These are phyloP conservation scores for Coleophoma crateriformis DNA, from an alignment of 2,329 filamentous ascomycete species.

Conservation along the genomic window DNA sequence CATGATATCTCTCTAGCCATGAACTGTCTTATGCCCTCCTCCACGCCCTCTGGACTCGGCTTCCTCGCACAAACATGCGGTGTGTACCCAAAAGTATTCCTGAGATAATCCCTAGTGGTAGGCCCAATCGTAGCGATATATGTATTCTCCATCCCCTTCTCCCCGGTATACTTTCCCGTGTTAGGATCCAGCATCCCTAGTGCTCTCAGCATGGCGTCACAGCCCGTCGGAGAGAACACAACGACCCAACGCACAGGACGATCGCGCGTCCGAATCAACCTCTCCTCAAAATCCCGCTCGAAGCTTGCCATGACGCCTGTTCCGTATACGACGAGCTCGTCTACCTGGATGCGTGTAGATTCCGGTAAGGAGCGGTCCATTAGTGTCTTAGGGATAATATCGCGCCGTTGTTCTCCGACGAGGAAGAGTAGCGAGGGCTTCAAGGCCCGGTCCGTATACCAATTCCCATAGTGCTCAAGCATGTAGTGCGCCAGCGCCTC, in stretches of 20 bases:
- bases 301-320: conserved; percentile 81
- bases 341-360: conserved; percentile 55
- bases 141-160: conserved; percentile 32
- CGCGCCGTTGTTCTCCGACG: conserved; percentile 82
- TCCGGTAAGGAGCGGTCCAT: conserved; percentile 48
- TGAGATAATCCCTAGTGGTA: conserved; percentile 76
- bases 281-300: conserved; percentile 53
- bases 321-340: conserved; percentile 81
- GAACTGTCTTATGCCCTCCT: conserved; percentile 53
- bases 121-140: conserved; percentile 87
- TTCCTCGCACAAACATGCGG: conserved; percentile 76
- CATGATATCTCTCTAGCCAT: not conserved
- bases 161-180: conserved; percentile 32
- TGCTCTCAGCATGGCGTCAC: conserved; percentile 51
- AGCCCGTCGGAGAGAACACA: conserved; percentile 65
- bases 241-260: conserved; percentile 61
- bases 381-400: conserved; percentile 81
- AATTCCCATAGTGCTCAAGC: conserved; percentile 64
- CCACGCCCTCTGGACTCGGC: conserved; percentile 77
- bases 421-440: conserved; percentile 74
- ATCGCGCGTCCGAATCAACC: conserved; percentile 40
- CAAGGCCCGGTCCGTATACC: conserved; percentile 34
- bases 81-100: conserved; percentile 56
- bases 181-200: conserved; percentile 45
- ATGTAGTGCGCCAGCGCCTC: conserved; percentile 76